Evolutionary conservation across 306 rosid genomes (phyloP).

Genomic region (Fragaria vesca): DNA sequence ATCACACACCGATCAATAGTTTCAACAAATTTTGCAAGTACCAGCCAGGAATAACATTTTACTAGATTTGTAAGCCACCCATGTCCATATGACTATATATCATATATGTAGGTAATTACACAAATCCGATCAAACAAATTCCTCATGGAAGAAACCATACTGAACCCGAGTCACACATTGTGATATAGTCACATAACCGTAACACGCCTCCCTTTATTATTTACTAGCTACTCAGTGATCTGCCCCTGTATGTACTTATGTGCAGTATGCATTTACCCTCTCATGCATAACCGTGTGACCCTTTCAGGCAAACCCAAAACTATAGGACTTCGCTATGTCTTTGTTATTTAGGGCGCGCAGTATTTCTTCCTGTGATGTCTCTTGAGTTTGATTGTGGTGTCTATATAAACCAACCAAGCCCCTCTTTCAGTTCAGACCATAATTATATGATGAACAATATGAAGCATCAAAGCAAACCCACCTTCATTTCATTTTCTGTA

Average conservation of each 20-base stretch:
- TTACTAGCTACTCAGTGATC: too few species aligned
- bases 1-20: neutral
- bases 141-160: too few species aligned
- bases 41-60: too few species aligned
- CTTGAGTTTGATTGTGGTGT: neutral
- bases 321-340: neutral
- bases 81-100: too few species aligned
- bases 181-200: too few species aligned
- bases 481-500: constrained; percentile 13
- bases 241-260: too few species aligned
- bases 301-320: neutral
- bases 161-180: too few species aligned
- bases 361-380: neutral
- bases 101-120: neutral
- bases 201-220: too few species aligned
- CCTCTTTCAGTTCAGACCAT: neutral
- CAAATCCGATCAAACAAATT: too few species aligned
- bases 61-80: too few species aligned
- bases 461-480: constrained; percentile 32
- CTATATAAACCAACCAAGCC: neutral
- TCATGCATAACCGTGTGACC: neutral
- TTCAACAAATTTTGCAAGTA: too few species aligned
- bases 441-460: constrained; percentile 12
- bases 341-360: neutral
- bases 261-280: neutral